phyloP scores from a whole-genome alignment of 305 asterid species.

The Fraxinus baroniana region DNA sequence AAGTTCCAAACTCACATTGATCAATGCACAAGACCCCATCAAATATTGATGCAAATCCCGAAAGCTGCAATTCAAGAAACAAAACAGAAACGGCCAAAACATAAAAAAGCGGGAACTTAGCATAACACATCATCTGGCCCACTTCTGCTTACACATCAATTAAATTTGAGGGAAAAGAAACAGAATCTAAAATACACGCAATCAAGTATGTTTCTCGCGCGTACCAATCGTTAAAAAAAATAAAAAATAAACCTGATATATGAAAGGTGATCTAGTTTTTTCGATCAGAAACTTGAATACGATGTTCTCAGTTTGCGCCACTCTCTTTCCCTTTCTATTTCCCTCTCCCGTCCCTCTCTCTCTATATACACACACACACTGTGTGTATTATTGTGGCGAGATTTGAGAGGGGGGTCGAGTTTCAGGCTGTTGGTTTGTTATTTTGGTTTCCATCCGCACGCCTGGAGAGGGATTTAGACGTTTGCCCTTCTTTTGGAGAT shows the following conservation, averaged over 20 bases:
- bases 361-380: slow-evolving; percentile 5
- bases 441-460: slow-evolving; percentile 21
- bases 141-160: slow-evolving; percentile 14
- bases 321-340: slow-evolving; percentile 9
- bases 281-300: slow-evolving; percentile 22
- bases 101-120: slow-evolving; percentile 15
- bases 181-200: not conserved
- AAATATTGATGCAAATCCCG: slow-evolving; percentile 32
- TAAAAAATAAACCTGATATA: slow-evolving; percentile 19
- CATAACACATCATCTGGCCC: slow-evolving; percentile 32
- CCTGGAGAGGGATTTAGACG: slow-evolving; percentile 22
- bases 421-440: not conserved
- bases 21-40: slow-evolving; percentile 15
- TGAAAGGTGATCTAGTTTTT: slow-evolving; percentile 21
- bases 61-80: slow-evolving; percentile 36
- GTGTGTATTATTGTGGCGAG: slow-evolving; percentile 21
- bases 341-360: slow-evolving; percentile 26
- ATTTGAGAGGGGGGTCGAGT: not conserved
- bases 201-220: not conserved
- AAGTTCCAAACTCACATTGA: slow-evolving; percentile 22
- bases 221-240: not conserved
- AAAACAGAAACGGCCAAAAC: not conserved
- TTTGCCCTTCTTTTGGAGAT: slow-evolving; percentile 30
- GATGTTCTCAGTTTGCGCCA: slow-evolving; percentile 23
- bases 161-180: slow-evolving; percentile 1